Conservation (phyloP, 805 yeast genomes). For the Cyberlindnera suaveolens region DNA sequence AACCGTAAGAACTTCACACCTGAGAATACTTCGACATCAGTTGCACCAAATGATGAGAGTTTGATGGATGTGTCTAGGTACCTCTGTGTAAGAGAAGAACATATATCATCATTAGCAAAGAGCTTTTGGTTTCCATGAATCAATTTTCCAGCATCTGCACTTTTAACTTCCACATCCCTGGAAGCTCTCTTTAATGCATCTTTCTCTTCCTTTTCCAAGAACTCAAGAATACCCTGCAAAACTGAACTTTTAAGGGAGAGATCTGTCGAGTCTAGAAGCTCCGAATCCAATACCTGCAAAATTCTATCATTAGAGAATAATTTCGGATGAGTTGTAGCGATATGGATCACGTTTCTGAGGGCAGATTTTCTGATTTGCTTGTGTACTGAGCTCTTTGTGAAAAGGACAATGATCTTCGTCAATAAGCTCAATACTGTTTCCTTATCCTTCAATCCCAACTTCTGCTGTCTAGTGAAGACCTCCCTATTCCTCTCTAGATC, state of each 20-base stretch:
- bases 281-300: constrained; percentile 44
- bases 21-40: constrained; percentile 35
- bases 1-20: constrained; percentile 51
- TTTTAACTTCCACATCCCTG: constrained; percentile 25
- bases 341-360: constrained; percentile 46
- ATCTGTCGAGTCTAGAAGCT: constrained; percentile 31
- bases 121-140: constrained; percentile 49
- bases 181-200: constrained; percentile 37
- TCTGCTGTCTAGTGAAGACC: constrained; percentile 31
- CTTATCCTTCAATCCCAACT: constrained; percentile 37
- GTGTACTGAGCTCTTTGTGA: constrained; percentile 35
- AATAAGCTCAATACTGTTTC: constrained; percentile 56
- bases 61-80: constrained; percentile 44
- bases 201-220: constrained; percentile 51
- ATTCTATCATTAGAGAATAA: constrained; percentile 56
- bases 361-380: constrained; percentile 43
- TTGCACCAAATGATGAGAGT: constrained; percentile 41
- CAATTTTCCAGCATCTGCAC: constrained; percentile 36
- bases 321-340: constrained; percentile 60
- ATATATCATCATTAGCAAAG: constrained; percentile 59
- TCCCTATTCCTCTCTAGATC: constrained; percentile 43
- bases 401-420: constrained; percentile 50
- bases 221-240: constrained; percentile 50
- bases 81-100: constrained; percentile 66
- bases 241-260: constrained; percentile 43